Base-by-base conservation (phyloP, 2,329 filamentous ascomycete genomes). In the Penicillium expansum region DNA sequence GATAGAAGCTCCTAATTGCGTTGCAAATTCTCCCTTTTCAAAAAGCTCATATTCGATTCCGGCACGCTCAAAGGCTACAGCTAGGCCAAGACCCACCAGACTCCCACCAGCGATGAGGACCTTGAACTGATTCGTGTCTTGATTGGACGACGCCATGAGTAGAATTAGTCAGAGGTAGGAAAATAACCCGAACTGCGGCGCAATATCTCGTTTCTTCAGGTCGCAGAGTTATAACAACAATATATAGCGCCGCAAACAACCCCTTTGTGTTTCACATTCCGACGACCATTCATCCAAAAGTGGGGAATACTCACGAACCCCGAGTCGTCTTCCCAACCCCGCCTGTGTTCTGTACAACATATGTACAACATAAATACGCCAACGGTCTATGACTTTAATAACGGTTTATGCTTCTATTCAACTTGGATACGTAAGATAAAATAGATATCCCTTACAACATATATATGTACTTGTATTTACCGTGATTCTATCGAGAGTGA, bases 41-140 rank as follows among this genome's bases (percentile, higher is more conserved):
- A 60, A 58, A 9, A 60, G 37, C 33, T 60, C 58, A 11, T 58
- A 60, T 3, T 60, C 56, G 27, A 60, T 58, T 13, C 52, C 56
- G 14, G 52, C 58, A 11, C 53, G 56, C 16, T 60, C 58, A 24
- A 60, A 47, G 9, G 56, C 52, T 14, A 58, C 32, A 4, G 58
- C 58, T 44, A 58, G 33, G 16, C 48, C 53, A 5, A 60, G 52
- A 7, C 58, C 56, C 29, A 60, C 58, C 2, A 60, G 48, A 44
- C 58, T 56, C 3, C 58, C 58, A 14, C 58, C 58, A 11, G 56
- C 56, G 9, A 60, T 60, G 22, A 60, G 30, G 5, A 60, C 52
- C 22, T 59, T 59, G 57, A 59, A 59, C 33, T 41, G 24, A n/a
- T 13, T 20, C 7, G 5, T 22, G 9, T 24, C 37, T 22, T 32